Base-by-base conservation (phyloP, 345 rosid species). In the Acer negundo region DNA sequence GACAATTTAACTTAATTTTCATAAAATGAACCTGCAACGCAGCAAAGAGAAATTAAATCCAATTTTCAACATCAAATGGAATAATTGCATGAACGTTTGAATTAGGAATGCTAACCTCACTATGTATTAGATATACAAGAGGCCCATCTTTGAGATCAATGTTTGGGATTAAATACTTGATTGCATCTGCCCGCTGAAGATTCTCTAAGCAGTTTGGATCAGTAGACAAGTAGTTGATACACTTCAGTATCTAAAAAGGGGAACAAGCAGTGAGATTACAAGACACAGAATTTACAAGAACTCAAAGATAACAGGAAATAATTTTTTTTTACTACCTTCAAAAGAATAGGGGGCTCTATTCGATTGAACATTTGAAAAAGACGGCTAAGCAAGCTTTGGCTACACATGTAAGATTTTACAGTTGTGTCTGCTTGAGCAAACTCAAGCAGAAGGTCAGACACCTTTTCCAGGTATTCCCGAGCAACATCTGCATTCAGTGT, bases 181-280 rank as follows among this genome's bases (percentile, higher is more conserved):
- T 96, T 67, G 97, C 97, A 81, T 96, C 93, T 13, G 99, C 98
- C 13, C 94, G 97, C 86, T 96, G 98, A 85, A 96, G 97, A 83
- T 85, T 90, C 90, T 96, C 97, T 79, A 96, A 87, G 89, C 98
- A 96, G 83, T 94, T 92, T 26, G 99, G 99, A 74, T 96, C 99
- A 26, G 90, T 89, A 72, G 99, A 96, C 75, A 96, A 87, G 82
- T 91, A 82, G 83, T 95, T 93, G 74, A 93, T 87, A 78, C 99
- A 95, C 89, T 89, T 90, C 75, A 93, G 87, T 78, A 91, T 85
- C 99, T 95, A 85, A 11, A 79, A 42, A 28, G 23, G 40, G 64
- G 58, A 78, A 82, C 81, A n/a, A 77, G 73, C 62, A 46, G 59
- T 76, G 51, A 75, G 79, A 58, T n/a, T 66, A 22, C 51, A 69